phyloP scores from a whole-genome alignment of 2,329 filamentous ascomycete species.

The Chaetomium olivaceum region DNA sequence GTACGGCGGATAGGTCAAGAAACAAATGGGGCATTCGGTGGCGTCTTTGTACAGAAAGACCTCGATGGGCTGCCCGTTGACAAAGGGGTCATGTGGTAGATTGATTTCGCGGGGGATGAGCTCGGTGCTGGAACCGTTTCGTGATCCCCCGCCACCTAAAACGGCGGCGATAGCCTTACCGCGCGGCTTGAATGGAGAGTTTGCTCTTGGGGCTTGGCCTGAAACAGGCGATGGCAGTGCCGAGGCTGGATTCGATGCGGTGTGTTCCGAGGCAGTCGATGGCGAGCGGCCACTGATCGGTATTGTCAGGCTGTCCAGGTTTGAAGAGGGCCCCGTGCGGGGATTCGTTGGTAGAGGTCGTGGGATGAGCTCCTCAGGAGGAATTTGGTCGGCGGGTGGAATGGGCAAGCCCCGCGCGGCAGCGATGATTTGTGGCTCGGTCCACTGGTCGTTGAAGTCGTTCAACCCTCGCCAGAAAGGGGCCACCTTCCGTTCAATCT shows the following conservation, averaged over 20 bases:
- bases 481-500: slow-evolving; percentile 91
- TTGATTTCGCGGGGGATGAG: slow-evolving; percentile 75
- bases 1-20: slow-evolving; percentile 91
- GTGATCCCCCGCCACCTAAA: slow-evolving; percentile 71
- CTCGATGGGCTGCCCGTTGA: slow-evolving; percentile 93
- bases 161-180: slow-evolving; percentile 87
- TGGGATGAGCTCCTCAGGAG: slow-evolving; percentile 63
- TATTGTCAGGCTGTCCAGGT: slow-evolving; percentile 72
- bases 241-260: slow-evolving; percentile 62
- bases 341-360: slow-evolving; percentile 48
- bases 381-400: slow-evolving; percentile 79
- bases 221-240: slow-evolving; percentile 60
- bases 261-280: slow-evolving; percentile 74
- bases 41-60: slow-evolving; percentile 92
- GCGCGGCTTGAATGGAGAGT: slow-evolving; percentile 72
- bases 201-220: slow-evolving; percentile 46
- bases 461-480: slow-evolving; percentile 95
- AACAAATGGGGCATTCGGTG: slow-evolving; percentile 91
- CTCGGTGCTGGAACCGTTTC: slow-evolving; percentile 71
- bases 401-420: slow-evolving; percentile 82
- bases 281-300: slow-evolving; percentile 76
- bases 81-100: slow-evolving; percentile 78
- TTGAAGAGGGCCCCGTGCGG: slow-evolving; percentile 57
- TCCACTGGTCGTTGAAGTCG: slow-evolving; percentile 86
- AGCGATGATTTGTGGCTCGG: slow-evolving; percentile 91